Evolutionary conservation across 441 rosid genomes (phyloP).

Genomic region (Populus trichocarpa): DNA sequence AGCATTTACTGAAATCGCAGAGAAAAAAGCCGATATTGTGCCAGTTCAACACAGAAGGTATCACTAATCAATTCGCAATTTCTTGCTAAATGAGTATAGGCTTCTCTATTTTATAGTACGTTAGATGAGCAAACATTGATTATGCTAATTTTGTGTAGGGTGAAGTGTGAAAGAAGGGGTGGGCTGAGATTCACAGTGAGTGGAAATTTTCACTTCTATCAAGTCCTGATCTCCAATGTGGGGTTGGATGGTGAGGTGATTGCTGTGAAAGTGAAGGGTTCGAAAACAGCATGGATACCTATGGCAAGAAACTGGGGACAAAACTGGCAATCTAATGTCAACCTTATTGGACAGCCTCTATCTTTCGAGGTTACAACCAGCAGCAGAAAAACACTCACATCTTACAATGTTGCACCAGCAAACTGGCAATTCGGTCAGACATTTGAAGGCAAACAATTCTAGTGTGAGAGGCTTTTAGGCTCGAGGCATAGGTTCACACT

Average conservation of each 20-base stretch:
- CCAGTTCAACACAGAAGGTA: constrained; percentile 77
- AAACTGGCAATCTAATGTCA: constrained; percentile 69
- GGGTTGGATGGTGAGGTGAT: constrained; percentile 73
- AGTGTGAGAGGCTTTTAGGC: constrained; percentile 15
- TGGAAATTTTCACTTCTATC: constrained; percentile 65
- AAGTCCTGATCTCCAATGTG: constrained; percentile 74
- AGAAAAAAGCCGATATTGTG: constrained; percentile 55
- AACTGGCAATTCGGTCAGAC: constrained; percentile 82
- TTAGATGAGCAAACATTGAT: not conserved
- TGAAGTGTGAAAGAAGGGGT: constrained; percentile 62
- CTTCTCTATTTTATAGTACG: not conserved
- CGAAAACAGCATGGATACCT: constrained; percentile 88
- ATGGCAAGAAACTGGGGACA: constrained; percentile 97
- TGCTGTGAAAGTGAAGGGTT: constrained; percentile 83
- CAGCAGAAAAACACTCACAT: constrained; percentile 50
- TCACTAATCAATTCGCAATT: not conserved
- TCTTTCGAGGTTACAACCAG: constrained; percentile 82
- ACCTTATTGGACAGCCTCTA: constrained; percentile 72
- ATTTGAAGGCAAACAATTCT: constrained; percentile 73
- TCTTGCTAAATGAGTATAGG: not conserved
- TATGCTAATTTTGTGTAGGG: constrained; percentile 37
- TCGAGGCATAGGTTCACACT: not conserved
- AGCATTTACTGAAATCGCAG: constrained; percentile 79
- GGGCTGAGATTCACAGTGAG: constrained; percentile 68
- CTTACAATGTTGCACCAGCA: constrained; percentile 71